Evolutionary conservation across 352 stramenopile species (phyloP), one percentile per base, ranked within the genome.

Genomic region (Globisporangium acanthophoron): DNA sequence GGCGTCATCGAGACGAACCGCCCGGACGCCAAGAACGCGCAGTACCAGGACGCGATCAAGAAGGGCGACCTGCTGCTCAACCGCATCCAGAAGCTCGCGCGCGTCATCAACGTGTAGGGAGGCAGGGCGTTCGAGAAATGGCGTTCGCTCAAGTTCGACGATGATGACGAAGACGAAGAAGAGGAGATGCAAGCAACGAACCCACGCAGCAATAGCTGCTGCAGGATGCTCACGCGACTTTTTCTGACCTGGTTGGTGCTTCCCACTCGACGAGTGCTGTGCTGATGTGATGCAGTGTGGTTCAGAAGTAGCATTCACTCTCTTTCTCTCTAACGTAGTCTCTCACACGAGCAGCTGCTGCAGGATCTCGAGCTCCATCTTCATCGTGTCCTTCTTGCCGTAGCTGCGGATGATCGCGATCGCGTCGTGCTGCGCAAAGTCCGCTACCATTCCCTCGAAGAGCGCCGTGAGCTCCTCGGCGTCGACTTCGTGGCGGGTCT

Each of bases 11-110:
- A 99, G 69, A 99, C 96, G n/a, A 98, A 98, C 70, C 87, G 96
- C 47, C 94, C 97, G 1, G 97, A 99, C 83, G 87, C 90, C 61
- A 99, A 99, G 79, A 99, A 99, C 80, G 92, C 94, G 18, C 94
- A 99, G 74, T 99, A 99, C 75, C 89, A 98, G 73, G 90, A 97
- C 54, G 96, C 97, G 56, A 98, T 99, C 74, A 98, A 99, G 84
- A 96, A 99, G 76, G 97, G 97, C 56, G 97, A 99, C 81, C 70
- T 98, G 67, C 74, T 99, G 64, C 80, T 99, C 43, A 99, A 99
- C 78, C 81, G 95, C 58, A 98, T 99, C 64, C 97, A 99, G 78
- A 98, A 98, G 70, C 81, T 99, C 47, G 93, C 96, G 47, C 89
- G 97, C 64, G 91, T 98, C 56, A 97, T 99, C 60, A 97, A 99